A percentile compares a stretch with the other conserved stretches of the same genome.
These are phyloP conservation scores for Ogataea haglerorum DNA, from an alignment of 805 yeast species.

Conservation along the genomic window DNA sequence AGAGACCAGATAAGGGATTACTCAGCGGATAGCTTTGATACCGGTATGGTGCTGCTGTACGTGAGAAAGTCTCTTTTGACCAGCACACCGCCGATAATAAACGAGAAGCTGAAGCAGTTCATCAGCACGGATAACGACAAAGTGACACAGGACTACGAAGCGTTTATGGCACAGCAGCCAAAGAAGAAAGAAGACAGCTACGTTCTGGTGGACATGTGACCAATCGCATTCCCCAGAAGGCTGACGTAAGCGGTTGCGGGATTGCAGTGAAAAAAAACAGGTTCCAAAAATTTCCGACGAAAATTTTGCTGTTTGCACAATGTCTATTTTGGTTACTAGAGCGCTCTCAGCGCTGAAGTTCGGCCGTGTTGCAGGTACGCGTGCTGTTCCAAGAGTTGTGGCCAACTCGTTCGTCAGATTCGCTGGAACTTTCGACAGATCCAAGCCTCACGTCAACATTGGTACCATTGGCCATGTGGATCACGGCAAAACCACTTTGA, in stretches of 20 bases:
- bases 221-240: not conserved
- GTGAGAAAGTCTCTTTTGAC: conserved; percentile 29
- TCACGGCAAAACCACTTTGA: conserved; percentile 97
- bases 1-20: conserved; percentile 18
- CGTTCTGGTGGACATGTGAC: conserved; percentile 16
- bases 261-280: not conserved
- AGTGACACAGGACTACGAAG: conserved; percentile 18
- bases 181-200: conserved; percentile 13
- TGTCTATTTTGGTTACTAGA: conserved; percentile 33
- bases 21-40: conserved; percentile 27
- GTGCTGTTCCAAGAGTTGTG: conserved; percentile 5
- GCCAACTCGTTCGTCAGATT: conserved; percentile 26
- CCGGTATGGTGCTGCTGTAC: conserved; percentile 34
- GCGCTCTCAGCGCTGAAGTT: conserved; percentile 25
- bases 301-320: conserved; percentile 14
- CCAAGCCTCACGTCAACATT: conserved; percentile 93
- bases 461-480: conserved; percentile 99
- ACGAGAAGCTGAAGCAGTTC: conserved; percentile 29
- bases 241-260: conserved; percentile 1
- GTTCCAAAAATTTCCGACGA: conserved; percentile 2
- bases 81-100: conserved; percentile 12
- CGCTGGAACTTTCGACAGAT: conserved; percentile 85
- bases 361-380: conserved; percentile 22
- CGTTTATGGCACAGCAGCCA: conserved; percentile 2
- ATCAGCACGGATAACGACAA: conserved; percentile 30